Percentiles rank a stretch among this genome's conserved stretches.
Evolutionary conservation across 176 grass and related monocot species (phyloP).

Genomic region (Ampelocalamus luodianensis): DNA sequence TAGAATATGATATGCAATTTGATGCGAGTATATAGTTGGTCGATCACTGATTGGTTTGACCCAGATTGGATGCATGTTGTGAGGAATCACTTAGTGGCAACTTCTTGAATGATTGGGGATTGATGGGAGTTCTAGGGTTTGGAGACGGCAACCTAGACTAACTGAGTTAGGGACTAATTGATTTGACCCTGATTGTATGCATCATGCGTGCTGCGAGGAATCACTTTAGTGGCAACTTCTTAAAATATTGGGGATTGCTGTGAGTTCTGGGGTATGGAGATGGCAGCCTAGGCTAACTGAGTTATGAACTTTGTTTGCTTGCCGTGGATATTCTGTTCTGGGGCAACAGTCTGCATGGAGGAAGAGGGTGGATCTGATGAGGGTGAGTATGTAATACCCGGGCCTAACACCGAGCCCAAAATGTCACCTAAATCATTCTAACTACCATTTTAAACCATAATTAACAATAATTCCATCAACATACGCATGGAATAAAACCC

Average conservation of each 20-base stretch:
- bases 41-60: not conserved
- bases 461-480: no score
- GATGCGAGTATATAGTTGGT: not conserved
- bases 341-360: not conserved
- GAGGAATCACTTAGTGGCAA: not conserved
- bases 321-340: not conserved
- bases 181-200: no score
- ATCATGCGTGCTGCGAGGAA: no score
- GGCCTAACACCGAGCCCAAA: no score
- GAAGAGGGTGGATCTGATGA: not conserved
- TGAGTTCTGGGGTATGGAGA: not conserved
- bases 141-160: no score
- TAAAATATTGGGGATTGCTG: not conserved
- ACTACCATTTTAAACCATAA: no score
- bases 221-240: constrained; percentile 4
- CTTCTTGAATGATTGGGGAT: no score
- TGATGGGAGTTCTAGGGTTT: no score
- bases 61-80: not conserved
- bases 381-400: not conserved
- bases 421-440: no score
- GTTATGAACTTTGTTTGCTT: not conserved
- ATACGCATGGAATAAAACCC: no score
- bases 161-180: no score
- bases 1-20: not conserved
- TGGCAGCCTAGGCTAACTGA: constrained; percentile 1